Base-by-base conservation (phyloP, 2,329 filamentous ascomycete genomes). In the Setomelanomma holmii region DNA sequence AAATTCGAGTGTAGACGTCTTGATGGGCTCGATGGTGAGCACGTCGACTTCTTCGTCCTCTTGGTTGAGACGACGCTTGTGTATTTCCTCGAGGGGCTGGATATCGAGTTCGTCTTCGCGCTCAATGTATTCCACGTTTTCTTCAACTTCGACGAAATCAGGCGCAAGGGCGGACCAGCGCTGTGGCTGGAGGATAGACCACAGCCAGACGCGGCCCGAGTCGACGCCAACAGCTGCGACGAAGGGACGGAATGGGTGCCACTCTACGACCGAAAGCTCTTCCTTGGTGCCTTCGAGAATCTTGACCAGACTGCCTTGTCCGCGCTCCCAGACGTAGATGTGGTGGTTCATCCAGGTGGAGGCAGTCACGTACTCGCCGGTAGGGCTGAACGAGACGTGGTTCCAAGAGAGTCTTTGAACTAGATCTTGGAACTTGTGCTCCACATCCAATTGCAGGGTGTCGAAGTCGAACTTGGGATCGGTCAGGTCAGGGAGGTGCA, bases 321-420 rank as follows among this genome's bases (percentile, higher is more conserved):
- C 89, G 48, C 95, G 87, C 77, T 99, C 95, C 95, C 93, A 98
- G 22, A 98, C 93, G 76, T 98, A 98, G 58, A 99, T 90, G 75
- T 99, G 93, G 66, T 97, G 93, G 69, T 99, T 99, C 82, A 98
- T 98, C 75, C 92, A 96, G 1, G 95, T 98, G 21, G 92, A 96
- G 0, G 96, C 95, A 20, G 92, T 92, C 35, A 99, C 92, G 71
- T 98, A 98, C 75, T 99, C 95, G 45, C 92, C 93, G 0, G 90
- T 95, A 1, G 91, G 89, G 68, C 91, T 96, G 73, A 99, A 98
- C 0, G 93, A 92, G 52, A 96, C 93, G 69, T 97, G 92, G 69
- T 98, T 99, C 95, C 95, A 99, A 5, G 90, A 92, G 11, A 98
- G 79, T 39, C 90, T 87, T 71, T 99, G 98, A 44, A 99, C 95